Evolutionary conservation across 2,329 filamentous ascomycete species (phyloP), one percentile per base, ranked within the genome.

Genomic region (Pezicula neosporulosa): DNA sequence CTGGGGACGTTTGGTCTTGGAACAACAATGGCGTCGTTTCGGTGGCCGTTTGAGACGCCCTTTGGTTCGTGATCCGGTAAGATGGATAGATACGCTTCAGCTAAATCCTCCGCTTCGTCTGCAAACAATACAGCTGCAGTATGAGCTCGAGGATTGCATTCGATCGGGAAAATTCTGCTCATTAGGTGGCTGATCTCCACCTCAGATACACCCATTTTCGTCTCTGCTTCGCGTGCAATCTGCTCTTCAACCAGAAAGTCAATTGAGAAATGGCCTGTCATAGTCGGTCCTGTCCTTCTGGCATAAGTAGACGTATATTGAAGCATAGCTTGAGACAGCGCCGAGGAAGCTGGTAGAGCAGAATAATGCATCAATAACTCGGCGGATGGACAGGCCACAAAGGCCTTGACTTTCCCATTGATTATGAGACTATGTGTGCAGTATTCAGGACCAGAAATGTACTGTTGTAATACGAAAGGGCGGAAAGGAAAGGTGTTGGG

Each of bases 261-360:
- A 49, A 92, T 85, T 16, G 80, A 85, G 30, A 91, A 65, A 63
- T 92, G 89, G 0, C 88, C 88, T 0, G 86, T 90, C 61, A 88
- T 71, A 3, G 64, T 60, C 13, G 66, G 48, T 1, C 78, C 77
- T 21, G 76, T 71, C 42, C 73, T 74, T 3, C 65, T 63, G 0
- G 81, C 81, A 49, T 86, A 83, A 10, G 67, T 70, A 49, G 77
- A 65, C 1, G 87, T 90, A 59, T 90, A 89, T 2, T 70, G 70
- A 1, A 86, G 74, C 78, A 91, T 87, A 1, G 79, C 77, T 19
- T 68, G 67, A 37, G 74, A 78, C 0, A 90, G 67, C 0, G 73
- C 68, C 0, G 80, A 81, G 7, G 78, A 69, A 0, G 73, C 56
- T 0, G 80, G 77, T 0, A 90, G 74, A 0, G 82, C 76, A 24